A percentile compares a stretch with the other conserved stretches of the same genome.
These are phyloP conservation scores for Gaultheria prostrata DNA, from an alignment of 148 eudicot species.

Conservation along the genomic window DNA sequence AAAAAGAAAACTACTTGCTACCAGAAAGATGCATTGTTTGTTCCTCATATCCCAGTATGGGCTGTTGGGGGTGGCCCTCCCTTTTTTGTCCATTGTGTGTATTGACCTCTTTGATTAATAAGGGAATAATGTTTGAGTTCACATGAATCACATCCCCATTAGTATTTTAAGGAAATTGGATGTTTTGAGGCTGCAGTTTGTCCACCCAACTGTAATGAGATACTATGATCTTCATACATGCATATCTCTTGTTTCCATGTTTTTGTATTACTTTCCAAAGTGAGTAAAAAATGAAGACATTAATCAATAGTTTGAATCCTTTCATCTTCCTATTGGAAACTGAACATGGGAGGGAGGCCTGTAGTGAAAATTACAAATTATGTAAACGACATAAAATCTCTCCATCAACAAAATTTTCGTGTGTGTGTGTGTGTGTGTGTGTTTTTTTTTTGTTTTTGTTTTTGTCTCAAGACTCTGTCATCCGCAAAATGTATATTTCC, in stretches of 20 bases:
- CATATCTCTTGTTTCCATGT: not conserved
- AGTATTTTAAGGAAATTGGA: not conserved
- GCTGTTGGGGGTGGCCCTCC: not conserved
- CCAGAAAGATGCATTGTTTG: slow-evolving; percentile 15
- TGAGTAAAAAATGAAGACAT: not conserved
- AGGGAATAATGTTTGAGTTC: not conserved
- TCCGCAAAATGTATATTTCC: no score
- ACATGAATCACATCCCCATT: not conserved
- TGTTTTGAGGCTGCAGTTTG: slow-evolving; percentile 18
- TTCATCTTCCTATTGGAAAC: not conserved
- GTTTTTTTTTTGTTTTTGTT: not conserved
- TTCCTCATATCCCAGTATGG: not conserved
- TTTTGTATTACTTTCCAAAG: not conserved
- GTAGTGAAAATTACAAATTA: not conserved
- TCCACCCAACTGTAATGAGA: slow-evolving; percentile 1
- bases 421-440: no score
- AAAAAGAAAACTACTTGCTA: not conserved
- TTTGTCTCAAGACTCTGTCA: not conserved
- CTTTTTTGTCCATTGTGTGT: not conserved
- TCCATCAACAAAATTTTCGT: no score
- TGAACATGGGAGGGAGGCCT: no score
- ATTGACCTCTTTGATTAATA: not conserved
- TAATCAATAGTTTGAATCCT: not conserved
- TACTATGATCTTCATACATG: not conserved
- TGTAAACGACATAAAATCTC: not conserved